Evolutionary conservation across 2,329 filamentous ascomycete genomes (phyloP), one percentile per base, ranked within the genome.

Genomic region (Apiospora arundinis): DNA sequence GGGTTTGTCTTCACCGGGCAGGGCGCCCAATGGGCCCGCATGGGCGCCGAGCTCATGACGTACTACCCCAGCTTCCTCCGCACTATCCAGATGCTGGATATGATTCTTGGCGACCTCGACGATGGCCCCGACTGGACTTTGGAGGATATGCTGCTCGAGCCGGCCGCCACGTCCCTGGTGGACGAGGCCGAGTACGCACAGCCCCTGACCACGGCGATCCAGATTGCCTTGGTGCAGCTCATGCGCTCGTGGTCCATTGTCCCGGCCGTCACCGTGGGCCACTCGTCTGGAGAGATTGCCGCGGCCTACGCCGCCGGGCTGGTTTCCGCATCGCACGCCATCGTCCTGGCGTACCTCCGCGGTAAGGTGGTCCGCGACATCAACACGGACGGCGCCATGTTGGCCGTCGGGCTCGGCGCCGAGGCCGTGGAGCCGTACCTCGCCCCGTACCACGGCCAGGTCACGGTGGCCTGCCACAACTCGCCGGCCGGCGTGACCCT

Each of bases 401-500:
- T 81, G 67, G 78, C 79, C 4, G 79, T 80, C 2, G 79, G 80
- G 0, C 70, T 81, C 1, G 77, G 77, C 14, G 73, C 72, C 9
- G 69, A 74, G 0, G 76, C 77, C 0, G 76, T 78, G 5, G 40
- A 71, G 12, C 65, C 70, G 11, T 76, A 75, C 48, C 67, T 78
- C 60, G 78, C 84, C 72, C 83, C 83, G 48, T 79, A 77, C 18
- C 81, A 86, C 0, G 80, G 80, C 2, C 80, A 81, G 67, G 77
- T 81, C 11, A 78, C 81, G 72, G 78, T 85, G 25, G 75, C 80
- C 28, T 81, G 80, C 65, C 82, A 84, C 4, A 81, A 83, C 63
- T 83, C 86, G 4, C 71, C 78, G 2, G 78, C 83, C n/a, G 85
- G 87, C 72, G 84, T 85, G 23, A 81, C 87, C 9, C 84, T 86